phyloP scores from a whole-genome alignment of 345 rosid species.

The Raphanus raphanistrum region DNA sequence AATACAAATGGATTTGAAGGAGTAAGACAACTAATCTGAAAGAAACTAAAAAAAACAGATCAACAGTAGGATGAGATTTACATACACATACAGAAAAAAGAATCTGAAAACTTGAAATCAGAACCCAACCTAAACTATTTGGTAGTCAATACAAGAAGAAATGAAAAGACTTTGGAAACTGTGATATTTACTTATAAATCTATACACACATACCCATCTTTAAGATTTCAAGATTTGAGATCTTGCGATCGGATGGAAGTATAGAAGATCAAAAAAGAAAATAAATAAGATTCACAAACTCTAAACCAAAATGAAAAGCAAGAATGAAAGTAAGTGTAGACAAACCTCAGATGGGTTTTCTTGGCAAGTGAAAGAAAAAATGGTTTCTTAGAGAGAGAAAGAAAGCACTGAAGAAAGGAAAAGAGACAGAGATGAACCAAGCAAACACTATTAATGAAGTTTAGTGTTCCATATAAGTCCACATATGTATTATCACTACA shows the following conservation, averaged over 20 bases:
- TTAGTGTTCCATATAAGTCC: neutral
- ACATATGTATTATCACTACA: neutral
- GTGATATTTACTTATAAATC: slow-evolving; percentile 10
- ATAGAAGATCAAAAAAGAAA: neutral
- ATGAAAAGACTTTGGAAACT: neutral
- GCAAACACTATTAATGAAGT: neutral
- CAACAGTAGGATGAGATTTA: neutral
- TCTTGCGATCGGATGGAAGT: neutral
- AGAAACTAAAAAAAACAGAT: neutral
- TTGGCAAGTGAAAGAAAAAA: slow-evolving; percentile 27
- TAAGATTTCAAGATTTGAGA: neutral
- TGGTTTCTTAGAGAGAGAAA: slow-evolving; percentile 41
- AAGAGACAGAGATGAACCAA: slow-evolving; percentile 18
- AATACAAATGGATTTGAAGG: neutral
- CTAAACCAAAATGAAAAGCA: slow-evolving; percentile 2
- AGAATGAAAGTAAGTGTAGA: neutral
- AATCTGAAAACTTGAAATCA: neutral
- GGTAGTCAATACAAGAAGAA: neutral
- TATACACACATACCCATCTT: neutral
- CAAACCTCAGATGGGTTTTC: slow-evolving; percentile 15
- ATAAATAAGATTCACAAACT: neutral
- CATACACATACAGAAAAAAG: neutral
- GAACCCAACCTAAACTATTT: neutral
- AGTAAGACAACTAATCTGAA: neutral
- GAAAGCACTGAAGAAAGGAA: slow-evolving; percentile 14